Conservation (phyloP, 352 stramenopile species). For the Phytophthora palmivora region DNA sequence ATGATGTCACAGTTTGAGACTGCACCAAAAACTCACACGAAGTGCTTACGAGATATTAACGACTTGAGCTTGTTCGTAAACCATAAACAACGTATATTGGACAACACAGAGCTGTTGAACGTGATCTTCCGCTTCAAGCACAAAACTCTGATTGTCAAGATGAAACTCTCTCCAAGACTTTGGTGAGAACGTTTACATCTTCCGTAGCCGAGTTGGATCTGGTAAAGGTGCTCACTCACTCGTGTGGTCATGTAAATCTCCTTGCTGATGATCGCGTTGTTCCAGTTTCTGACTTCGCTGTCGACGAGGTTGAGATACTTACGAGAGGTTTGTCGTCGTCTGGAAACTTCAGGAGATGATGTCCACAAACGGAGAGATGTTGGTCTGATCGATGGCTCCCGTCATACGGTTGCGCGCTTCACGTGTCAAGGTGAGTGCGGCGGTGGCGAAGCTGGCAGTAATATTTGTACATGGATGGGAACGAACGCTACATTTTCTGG, state of each 20-base stretch:
- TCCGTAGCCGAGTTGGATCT: conserved; percentile 25
- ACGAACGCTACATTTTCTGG: conserved; percentile 41
- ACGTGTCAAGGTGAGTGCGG: conserved; percentile 33
- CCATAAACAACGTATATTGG: too few relatives aligned
- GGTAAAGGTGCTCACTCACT: too few relatives aligned
- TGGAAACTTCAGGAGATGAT: neutral
- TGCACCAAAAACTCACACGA: too few relatives aligned
- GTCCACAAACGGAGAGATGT: conserved; percentile 29
- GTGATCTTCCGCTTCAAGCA: conserved; percentile 49
- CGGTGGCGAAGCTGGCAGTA: conserved; percentile 36
- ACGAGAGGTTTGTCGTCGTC: conserved; percentile 19
- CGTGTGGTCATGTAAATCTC: conserved; percentile 20
- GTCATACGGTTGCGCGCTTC: conserved; percentile 52
- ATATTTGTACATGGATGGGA: conserved; percentile 55
- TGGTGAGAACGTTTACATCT: conserved; percentile 3
- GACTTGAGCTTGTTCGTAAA: too few relatives aligned
- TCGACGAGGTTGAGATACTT: conserved; percentile 33
- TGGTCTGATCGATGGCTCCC: conserved; percentile 54
- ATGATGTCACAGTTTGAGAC: too few relatives aligned
- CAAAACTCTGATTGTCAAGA: conserved; percentile 38
- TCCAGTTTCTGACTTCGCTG: conserved; percentile 31
- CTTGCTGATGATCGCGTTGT: conserved; percentile 33
- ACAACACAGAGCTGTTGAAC: conserved; percentile 27
- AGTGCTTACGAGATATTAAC: too few relatives aligned
- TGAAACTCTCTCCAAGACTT: conserved; percentile 22